Evolutionary conservation across 306 rosid genomes (phyloP).

Genomic region (Argentina anserina): DNA sequence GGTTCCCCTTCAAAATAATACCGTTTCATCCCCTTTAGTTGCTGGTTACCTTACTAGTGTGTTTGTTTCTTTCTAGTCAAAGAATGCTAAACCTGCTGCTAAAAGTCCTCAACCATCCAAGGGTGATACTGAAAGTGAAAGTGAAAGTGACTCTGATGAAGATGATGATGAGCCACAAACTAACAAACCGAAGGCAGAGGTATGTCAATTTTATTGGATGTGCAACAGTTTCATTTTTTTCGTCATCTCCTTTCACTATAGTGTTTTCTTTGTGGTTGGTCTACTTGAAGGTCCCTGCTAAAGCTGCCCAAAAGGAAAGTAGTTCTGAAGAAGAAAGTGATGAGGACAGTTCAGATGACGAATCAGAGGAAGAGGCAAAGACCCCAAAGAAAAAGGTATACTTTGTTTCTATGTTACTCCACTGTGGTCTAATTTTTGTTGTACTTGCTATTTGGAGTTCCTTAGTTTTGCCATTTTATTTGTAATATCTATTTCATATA

Average conservation of each 20-base stretch:
- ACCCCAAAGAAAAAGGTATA: slow-evolving; percentile 49
- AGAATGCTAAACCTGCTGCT: slow-evolving; percentile 20
- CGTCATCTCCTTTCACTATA: neutral
- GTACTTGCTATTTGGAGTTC: too few relatives aligned
- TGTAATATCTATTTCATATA: neutral
- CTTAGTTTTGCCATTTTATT: neutral
- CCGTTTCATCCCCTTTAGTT: neutral
- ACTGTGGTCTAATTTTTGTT: too few relatives aligned
- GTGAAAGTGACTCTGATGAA: slow-evolving; percentile 29
- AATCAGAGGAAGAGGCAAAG: slow-evolving; percentile 26
- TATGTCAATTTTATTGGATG: neutral
- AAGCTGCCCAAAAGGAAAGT: slow-evolving; percentile 22
- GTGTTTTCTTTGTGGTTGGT: neutral
- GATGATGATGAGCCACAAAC: slow-evolving; percentile 37
- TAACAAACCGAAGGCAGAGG: slow-evolving; percentile 37
- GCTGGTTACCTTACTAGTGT: neutral
- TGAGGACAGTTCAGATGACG: slow-evolving; percentile 11
- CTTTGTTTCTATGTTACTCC: too few relatives aligned
- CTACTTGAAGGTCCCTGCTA: slow-evolving; percentile 11
- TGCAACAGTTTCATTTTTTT: neutral
- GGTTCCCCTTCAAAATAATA: neutral
- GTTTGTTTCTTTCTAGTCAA: slow-evolving; percentile 14
- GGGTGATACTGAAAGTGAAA: slow-evolving; percentile 18
- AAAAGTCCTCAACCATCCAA: slow-evolving; percentile 23
- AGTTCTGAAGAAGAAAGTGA: slow-evolving; percentile 20